These are phyloP conservation scores for Boletus rubroflammeus DNA, from an alignment of 768 basidiomycete genomes.

Conservation along the genomic window DNA sequence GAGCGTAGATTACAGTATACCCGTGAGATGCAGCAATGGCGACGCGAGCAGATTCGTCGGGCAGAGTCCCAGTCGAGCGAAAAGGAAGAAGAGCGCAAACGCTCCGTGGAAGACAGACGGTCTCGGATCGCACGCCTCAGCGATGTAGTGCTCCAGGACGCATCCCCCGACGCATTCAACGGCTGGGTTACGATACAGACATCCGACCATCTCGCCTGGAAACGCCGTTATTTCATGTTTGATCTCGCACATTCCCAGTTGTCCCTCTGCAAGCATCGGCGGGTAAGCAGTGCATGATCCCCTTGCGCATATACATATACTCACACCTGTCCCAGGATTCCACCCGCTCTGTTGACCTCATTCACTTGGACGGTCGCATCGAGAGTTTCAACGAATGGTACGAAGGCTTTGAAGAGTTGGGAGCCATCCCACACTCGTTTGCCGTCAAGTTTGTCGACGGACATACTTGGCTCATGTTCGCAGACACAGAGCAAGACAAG, in stretches of 20 bases:
- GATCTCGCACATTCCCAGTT: slow-evolving; percentile 38
- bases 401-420: slow-evolving; percentile 64
- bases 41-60: slow-evolving; percentile 44
- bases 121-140: slow-evolving; percentile 46
- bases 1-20: slow-evolving; percentile 50
- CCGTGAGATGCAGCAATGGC: slow-evolving; percentile 49
- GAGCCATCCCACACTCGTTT: slow-evolving; percentile 64
- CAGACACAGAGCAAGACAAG: slow-evolving; percentile 64
- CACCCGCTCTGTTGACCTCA: slow-evolving; percentile 25
- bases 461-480: slow-evolving; percentile 53
- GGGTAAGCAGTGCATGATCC: slow-evolving; percentile 34
- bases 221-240: slow-evolving; percentile 61
- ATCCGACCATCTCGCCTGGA: slow-evolving; percentile 53
- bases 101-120: slow-evolving; percentile 36
- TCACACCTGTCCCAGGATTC: slow-evolving; percentile 27
- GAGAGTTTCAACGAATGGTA: slow-evolving; percentile 55
- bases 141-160: slow-evolving; percentile 42
- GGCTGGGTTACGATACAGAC: slow-evolving; percentile 67
- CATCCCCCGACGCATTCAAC: slow-evolving; percentile 36
- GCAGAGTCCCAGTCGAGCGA: slow-evolving; percentile 44
- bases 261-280: slow-evolving; percentile 49
- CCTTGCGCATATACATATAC: neutral
- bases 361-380: slow-evolving; percentile 47
- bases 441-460: slow-evolving; percentile 57
- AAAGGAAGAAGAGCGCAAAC: slow-evolving; percentile 40